phyloP scores from a whole-genome alignment of 805 yeast genomes.

The Hanseniaspora lachancei region DNA sequence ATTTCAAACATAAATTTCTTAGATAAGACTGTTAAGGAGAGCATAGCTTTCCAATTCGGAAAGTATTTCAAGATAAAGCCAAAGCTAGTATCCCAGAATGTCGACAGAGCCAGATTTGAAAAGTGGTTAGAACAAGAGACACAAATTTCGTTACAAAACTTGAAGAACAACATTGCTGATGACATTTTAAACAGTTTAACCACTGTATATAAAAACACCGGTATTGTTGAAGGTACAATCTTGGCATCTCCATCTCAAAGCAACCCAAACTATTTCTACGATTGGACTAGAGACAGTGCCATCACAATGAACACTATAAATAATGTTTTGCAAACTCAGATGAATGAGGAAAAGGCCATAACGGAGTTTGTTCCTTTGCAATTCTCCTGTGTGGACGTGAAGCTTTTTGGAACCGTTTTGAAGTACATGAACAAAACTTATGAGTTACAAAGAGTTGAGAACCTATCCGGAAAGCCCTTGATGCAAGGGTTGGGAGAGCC shows the following conservation, averaged over 20 bases:
- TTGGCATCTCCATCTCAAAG: conserved; percentile 69
- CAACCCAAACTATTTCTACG: conserved; percentile 71
- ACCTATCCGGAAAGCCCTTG: conserved; percentile 51
- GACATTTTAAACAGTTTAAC: conserved; percentile 19
- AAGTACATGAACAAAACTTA: conserved; percentile 49
- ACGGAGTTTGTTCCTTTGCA: background rate
- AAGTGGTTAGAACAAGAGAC: conserved; percentile 35
- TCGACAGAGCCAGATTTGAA: conserved; percentile 24
- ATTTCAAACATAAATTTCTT: background rate
- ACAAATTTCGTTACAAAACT: conserved; percentile 29
- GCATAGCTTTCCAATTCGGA: background rate
- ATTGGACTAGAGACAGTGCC: conserved; percentile 87
- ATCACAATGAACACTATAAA: conserved; percentile 58
- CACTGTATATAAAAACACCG: background rate
- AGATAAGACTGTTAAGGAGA: background rate
- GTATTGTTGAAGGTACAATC: conserved; percentile 53
- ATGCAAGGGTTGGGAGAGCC: conserved; percentile 72
- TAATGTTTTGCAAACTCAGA: conserved; percentile 34
- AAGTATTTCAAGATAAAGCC: conserved; percentile 3
- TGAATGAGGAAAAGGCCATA: conserved; percentile 8
- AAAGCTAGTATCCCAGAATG: background rate
- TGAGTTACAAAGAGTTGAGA: conserved; percentile 49
- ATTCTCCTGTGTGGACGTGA: background rate
- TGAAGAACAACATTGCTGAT: conserved; percentile 41
- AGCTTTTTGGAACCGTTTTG: conserved; percentile 31